Conservation (phyloP, 257 asterid genomes). For the Prunella vulgaris region DNA sequence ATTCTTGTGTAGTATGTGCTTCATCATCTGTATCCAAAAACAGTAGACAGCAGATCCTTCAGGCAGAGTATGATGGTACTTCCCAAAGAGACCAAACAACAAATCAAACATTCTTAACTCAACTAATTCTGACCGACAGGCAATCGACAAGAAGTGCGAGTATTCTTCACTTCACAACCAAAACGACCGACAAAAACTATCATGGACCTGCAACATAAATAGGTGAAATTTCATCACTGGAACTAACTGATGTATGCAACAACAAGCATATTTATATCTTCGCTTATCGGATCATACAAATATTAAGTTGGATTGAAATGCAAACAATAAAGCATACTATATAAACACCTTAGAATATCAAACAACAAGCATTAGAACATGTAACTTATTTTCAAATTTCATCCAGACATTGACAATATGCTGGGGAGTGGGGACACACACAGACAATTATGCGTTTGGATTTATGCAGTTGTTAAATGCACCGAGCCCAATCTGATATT, state of each 20-base stretch:
- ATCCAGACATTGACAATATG: not conserved
- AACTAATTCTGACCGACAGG: conserved; percentile 2
- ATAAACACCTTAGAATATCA: not conserved
- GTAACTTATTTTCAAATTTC: not conserved
- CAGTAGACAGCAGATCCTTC: conserved; percentile 22
- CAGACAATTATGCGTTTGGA: not conserved
- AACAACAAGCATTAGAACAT: not conserved
- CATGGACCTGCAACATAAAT: conserved; percentile 32
- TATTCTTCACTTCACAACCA: conserved; percentile 28
- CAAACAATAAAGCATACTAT: not conserved
- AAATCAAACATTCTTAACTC: conserved; percentile 21
- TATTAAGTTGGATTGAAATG: not conserved
- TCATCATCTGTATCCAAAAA: conserved; percentile 15
- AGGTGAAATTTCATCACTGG: conserved; percentile 1
- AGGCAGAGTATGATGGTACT: conserved; percentile 9
- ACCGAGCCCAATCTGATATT: too few relatives aligned
- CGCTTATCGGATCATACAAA: not conserved
- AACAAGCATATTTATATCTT: not conserved
- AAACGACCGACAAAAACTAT: conserved; percentile 20
- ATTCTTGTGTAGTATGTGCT: not conserved
- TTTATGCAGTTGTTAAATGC: not conserved
- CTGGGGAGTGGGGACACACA: too few relatives aligned
- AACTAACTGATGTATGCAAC: not conserved
- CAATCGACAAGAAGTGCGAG: not conserved
- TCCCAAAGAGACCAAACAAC: conserved; percentile 22